Evolutionary conservation across 495 filamentous ascomycete species (phyloP), one percentile per base, ranked within the genome.

Genomic region (Ramalina intermedia): DNA sequence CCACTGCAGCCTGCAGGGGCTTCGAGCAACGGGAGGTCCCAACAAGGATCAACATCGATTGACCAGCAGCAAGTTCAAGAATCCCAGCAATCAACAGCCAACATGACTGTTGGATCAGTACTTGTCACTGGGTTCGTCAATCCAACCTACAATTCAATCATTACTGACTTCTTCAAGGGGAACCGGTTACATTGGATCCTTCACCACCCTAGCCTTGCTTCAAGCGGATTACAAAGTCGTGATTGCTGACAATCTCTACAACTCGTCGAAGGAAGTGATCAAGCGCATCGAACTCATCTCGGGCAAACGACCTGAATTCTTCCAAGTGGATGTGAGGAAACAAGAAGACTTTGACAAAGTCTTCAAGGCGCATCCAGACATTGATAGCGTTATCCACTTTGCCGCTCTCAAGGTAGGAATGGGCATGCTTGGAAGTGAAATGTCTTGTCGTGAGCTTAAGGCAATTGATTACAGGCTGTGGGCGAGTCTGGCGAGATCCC

Each of bases 321-420:
- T 84, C 68, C 68, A 93, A 62, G 70, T 82, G 58, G 90, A 98
- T 69, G 75, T 98, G 59, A 94, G 87, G 51, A 76, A 94, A 62
- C 79, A 87, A 64, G 73, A 75, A 35, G 81, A 69, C 29, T 79
- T 96, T 50, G 86, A 95, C 69, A 78, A 81, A 61, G 84, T 96
- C 53, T 96, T 98, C 63, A 71, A 76, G 52, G 84, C 81, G 43
- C 84, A 96, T 68, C 86, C 87, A 26, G 81, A 87, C 57, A 94
- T 98, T 61, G 87, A 94, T 74, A 93, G 84, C 63, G 91, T 96
- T 43, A 96, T 98, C 52, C 91, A 98, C 70, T 98, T 98, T 63
- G 93, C 91, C 42, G 91, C 91, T 16, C 75, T 98, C 55, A 98
- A 98, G 84, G 88, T 86, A 66, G 51, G 75, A 60, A 42, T 46